Percentiles rank a stretch among this genome's conserved stretches.
phyloP scores from a whole-genome alignment of 2,329 filamentous ascomycete species.

The Fusarium austroafricanum region DNA sequence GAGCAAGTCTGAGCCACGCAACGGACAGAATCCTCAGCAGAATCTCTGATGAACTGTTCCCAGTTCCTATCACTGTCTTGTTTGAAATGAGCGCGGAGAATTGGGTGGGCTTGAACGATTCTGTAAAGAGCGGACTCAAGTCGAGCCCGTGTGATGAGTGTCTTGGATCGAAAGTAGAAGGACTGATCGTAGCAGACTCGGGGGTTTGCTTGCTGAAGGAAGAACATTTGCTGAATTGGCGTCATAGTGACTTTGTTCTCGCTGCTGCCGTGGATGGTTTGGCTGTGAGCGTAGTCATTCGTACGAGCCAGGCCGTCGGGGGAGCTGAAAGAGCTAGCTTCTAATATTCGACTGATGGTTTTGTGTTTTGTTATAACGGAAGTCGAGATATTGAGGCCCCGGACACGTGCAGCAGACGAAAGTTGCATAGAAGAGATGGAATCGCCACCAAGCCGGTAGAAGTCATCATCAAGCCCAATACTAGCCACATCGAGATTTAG shows the following conservation, averaged over 20 bases:
- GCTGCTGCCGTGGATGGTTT: neutral
- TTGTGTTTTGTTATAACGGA: constrained; percentile 4
- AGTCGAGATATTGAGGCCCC: constrained; percentile 5
- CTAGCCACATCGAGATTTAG: constrained; percentile 3
- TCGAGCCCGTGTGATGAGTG: neutral
- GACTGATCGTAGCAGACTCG: constrained; percentile 11
- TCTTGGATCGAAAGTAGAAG: constrained; percentile 13
- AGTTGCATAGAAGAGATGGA: constrained; percentile 26
- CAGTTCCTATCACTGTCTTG: neutral
- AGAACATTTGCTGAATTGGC: constrained; percentile 21
- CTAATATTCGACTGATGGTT: constrained; percentile 7
- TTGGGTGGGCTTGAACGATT: constrained; percentile 9
- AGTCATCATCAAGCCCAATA: constrained; percentile 13
- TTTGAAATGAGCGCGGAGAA: constrained; percentile 9
- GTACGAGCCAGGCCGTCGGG: too few species aligned
- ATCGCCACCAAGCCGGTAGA: constrained; percentile 16
- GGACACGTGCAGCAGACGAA: constrained; percentile 13
- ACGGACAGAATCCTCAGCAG: neutral
- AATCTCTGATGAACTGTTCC: constrained; percentile 7
- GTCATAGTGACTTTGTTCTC: neutral
- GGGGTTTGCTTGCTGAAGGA: constrained; percentile 15
- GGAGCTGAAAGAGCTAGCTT: neutral
- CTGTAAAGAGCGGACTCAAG: constrained; percentile 3
- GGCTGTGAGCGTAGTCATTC: too few species aligned
- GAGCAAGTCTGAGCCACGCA: constrained; percentile 4